Conservation (phyloP, 495 filamentous ascomycete genomes). For the Penicillium samsonianum region DNA sequence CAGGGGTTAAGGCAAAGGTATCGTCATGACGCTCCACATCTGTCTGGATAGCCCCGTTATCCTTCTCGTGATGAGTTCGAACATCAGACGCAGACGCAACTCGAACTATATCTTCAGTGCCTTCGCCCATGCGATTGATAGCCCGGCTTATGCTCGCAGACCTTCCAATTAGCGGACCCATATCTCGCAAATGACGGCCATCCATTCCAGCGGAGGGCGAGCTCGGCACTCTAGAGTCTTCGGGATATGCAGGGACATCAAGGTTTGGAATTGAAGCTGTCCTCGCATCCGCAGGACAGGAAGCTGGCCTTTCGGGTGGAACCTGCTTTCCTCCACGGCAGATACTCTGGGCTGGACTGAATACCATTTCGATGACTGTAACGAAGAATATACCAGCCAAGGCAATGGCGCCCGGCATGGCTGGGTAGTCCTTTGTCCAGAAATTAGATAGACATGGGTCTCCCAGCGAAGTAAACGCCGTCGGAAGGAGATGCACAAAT, state of each 20-base stretch:
- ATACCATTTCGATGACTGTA: constrained; percentile 69
- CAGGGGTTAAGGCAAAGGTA: constrained; percentile 7
- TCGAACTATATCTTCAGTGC: constrained; percentile 26
- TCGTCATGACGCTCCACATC: constrained; percentile 27
- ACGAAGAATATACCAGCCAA: constrained; percentile 68
- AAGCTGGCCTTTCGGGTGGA: not conserved
- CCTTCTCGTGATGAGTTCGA: constrained; percentile 15
- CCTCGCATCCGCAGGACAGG: not conserved
- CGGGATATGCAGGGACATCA: not conserved
- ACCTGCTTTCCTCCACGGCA: constrained; percentile 21
- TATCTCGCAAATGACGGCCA: constrained; percentile 29
- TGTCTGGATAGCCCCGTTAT: constrained; percentile 16
- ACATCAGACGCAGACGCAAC: constrained; percentile 30
- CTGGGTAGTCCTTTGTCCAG: constrained; percentile 66
- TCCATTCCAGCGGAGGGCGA: constrained; percentile 9
- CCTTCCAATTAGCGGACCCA: constrained; percentile 34
- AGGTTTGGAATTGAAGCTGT: not conserved
- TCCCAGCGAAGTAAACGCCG: constrained; percentile 70
- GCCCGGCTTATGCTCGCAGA: constrained; percentile 36
- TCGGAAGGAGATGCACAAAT: constrained; percentile 77
- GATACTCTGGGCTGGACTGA: constrained; percentile 43
- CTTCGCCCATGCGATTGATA: constrained; percentile 34
- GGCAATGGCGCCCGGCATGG: constrained; percentile 69
- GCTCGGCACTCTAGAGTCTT: not conserved
- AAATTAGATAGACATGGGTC: constrained; percentile 69